Percentiles rank a stretch among this genome's conserved stretches.
Evolutionary conservation across 164 flowering plant species (phyloP).

Genomic region (Vitis vinifera): ASM3070453v1 NC_081821.1:10570501-10571000

Average conservation of each 20-base stretch:
- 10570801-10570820: slow-evolving; percentile 69
- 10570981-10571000: slow-evolving; percentile 49
- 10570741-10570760: slow-evolving; percentile 65
- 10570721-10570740: slow-evolving; percentile 71
- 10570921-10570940: slow-evolving; percentile 68
- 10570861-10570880: slow-evolving; percentile 70
- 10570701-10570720: slow-evolving; percentile 71
- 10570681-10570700: slow-evolving; percentile 59
- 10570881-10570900: slow-evolving; percentile 67
- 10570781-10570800: slow-evolving; percentile 45
- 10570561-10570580: slow-evolving; percentile 63
- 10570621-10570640: slow-evolving; percentile 49
- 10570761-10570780: slow-evolving; percentile 64
- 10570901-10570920: slow-evolving; percentile 52
- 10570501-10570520: slow-evolving; percentile 73
- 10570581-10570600: slow-evolving; percentile 68
- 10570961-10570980: slow-evolving; percentile 65
- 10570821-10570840: slow-evolving; percentile 70
- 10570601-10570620: slow-evolving; percentile 63
- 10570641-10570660: slow-evolving; percentile 61
- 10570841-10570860: slow-evolving; percentile 57
- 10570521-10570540: slow-evolving; percentile 81
- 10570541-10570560: slow-evolving; percentile 45
- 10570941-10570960: slow-evolving; percentile 61
- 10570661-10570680: slow-evolving; percentile 71